A percentile compares a stretch with the other conserved stretches of the same genome.
These are phyloP conservation scores for Diplodia scrobiculata DNA, from an alignment of 2,329 filamentous ascomycete species.

Conservation along the genomic window DNA sequence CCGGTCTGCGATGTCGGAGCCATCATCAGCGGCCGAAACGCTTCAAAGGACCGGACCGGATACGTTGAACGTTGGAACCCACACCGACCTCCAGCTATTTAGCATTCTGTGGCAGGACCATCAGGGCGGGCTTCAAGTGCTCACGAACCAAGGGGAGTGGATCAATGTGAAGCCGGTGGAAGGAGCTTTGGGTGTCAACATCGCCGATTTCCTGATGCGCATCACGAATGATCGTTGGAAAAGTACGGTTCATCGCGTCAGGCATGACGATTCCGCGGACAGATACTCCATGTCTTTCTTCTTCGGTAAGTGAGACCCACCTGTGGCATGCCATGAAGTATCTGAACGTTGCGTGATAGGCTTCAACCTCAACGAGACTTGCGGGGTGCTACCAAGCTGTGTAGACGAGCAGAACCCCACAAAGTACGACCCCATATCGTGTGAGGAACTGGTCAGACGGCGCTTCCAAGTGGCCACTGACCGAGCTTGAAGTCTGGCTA, in stretches of 20 bases:
- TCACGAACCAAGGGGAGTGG: constrained; percentile 48
- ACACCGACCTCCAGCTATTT: constrained; percentile 54
- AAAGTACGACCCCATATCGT: constrained; percentile 50
- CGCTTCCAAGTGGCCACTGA: not conserved
- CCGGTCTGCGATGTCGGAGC: constrained; percentile 41
- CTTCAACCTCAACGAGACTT: constrained; percentile 32
- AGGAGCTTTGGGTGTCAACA: constrained; percentile 47
- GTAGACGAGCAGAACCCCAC: constrained; percentile 51
- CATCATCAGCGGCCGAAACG: constrained; percentile 35
- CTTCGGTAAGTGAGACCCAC: constrained; percentile 47
- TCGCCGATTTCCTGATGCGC: constrained; percentile 47
- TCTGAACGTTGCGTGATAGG: constrained; percentile 51
- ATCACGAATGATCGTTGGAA: constrained; percentile 48
- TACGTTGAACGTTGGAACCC: constrained; percentile 41
- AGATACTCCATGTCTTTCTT: constrained; percentile 61
- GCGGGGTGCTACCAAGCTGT: constrained; percentile 42
- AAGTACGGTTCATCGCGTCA: constrained; percentile 50
- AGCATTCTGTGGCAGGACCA: constrained; percentile 53
- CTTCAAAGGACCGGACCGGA: constrained; percentile 42
- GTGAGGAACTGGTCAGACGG: constrained; percentile 29
- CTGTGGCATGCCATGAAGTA: constrained; percentile 51
- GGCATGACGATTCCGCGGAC: constrained; percentile 48
- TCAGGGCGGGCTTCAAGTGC: constrained; percentile 41
- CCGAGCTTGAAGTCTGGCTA: not conserved
- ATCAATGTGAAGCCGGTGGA: constrained; percentile 44